phyloP scores from a whole-genome alignment of 2,329 filamentous ascomycete species.

The Cordyceps javanica region DNA sequence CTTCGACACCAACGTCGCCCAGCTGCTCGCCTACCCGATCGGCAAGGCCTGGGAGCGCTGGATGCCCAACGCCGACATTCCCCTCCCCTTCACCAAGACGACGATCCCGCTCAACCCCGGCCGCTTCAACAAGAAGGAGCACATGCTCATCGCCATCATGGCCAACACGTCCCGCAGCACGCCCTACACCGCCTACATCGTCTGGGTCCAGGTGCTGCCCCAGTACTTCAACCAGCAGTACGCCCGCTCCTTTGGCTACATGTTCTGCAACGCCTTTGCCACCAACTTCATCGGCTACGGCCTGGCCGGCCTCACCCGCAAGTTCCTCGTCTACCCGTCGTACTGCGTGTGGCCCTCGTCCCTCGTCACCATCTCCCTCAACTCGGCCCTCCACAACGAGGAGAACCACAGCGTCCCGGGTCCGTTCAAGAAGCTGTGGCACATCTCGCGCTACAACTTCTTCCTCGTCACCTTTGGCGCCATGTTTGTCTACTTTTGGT shows the following conservation, averaged over 20 bases:
- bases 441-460: constrained; percentile 33
- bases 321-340: constrained; percentile 40
- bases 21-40: constrained; percentile 31
- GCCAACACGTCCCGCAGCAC: constrained; percentile 41
- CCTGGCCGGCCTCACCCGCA: constrained; percentile 35
- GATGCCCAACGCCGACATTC: constrained; percentile 23
- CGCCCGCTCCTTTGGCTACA: constrained; percentile 36
- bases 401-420: constrained; percentile 19
- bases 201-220: constrained; percentile 37
- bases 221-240: constrained; percentile 39
- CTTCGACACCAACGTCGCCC: constrained; percentile 31
- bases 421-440: constrained; percentile 28
- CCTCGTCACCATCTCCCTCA: constrained; percentile 38
- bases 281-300: constrained; percentile 45
- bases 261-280: constrained; percentile 37
- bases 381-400: constrained; percentile 34
- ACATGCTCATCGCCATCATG: constrained; percentile 45
- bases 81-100: constrained; percentile 24
- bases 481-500: constrained; percentile 45
- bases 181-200: constrained; percentile 38
- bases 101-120: constrained; percentile 38
- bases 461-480: constrained; percentile 32
- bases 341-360: constrained; percentile 43
- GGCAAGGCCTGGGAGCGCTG: constrained; percentile 29
- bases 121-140: constrained; percentile 45